Conservation (phyloP, 1,284 basidiomycete species). For the Ustilago curta region DNA sequence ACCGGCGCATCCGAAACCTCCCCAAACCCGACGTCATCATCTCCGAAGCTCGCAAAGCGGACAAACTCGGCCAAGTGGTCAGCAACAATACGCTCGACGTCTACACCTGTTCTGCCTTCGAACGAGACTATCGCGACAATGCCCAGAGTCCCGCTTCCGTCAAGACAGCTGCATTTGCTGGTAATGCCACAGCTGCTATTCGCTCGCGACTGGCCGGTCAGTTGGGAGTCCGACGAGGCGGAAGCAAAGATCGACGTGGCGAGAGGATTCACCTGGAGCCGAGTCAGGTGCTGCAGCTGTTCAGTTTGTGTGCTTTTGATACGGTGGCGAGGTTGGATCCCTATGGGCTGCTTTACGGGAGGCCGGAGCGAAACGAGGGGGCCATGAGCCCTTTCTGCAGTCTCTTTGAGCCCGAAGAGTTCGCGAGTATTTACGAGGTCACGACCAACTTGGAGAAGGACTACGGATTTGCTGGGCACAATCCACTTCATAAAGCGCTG, state of each 20-base stretch:
- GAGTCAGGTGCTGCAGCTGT: slow-evolving; percentile 38
- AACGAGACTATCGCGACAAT: slow-evolving; percentile 34
- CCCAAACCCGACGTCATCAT: slow-evolving; percentile 49
- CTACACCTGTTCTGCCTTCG: slow-evolving; percentile 44
- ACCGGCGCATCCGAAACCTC: slow-evolving; percentile 26
- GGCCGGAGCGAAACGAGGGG: slow-evolving; percentile 24
- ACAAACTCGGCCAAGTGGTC: slow-evolving; percentile 27
- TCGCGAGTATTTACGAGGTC: slow-evolving; percentile 33
- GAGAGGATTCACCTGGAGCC: slow-evolving; percentile 32
- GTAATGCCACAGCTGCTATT: slow-evolving; percentile 23
- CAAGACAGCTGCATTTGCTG: slow-evolving; percentile 24
- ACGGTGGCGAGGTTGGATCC: slow-evolving; percentile 42
- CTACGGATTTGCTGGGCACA: slow-evolving; percentile 36
- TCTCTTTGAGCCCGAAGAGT: slow-evolving; percentile 31
- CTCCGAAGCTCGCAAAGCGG: slow-evolving; percentile 37
- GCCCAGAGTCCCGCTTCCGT: slow-evolving; percentile 24
- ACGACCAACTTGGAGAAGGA: slow-evolving; percentile 38
- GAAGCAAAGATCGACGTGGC: slow-evolving; percentile 28
- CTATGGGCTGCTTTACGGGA: slow-evolving; percentile 20
- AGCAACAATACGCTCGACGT: slow-evolving; percentile 53
- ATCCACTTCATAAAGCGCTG: slow-evolving; percentile 29
- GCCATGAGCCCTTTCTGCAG: slow-evolving; percentile 36
- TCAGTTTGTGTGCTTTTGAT: slow-evolving; percentile 48
- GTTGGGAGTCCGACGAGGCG: slow-evolving; percentile 24
- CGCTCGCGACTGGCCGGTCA: slow-evolving; percentile 24